phyloP scores from a whole-genome alignment of 306 rosid genomes.

The Canavalia ensiformis region DNA sequence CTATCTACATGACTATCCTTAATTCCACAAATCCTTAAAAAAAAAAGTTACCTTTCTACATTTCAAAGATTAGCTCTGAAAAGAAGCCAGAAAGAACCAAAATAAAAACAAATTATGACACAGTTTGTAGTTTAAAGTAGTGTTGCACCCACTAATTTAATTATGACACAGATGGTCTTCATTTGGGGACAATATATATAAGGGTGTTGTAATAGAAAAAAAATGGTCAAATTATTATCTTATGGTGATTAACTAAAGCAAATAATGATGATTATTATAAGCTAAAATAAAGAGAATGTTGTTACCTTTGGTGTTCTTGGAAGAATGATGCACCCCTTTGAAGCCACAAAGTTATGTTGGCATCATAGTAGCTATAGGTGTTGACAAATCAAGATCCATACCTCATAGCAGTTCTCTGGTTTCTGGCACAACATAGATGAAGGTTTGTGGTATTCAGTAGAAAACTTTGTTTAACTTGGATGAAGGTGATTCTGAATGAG shows the following conservation, averaged over 20 bases:
- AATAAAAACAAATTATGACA: neutral
- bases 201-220: neutral
- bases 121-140: neutral
- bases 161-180: slow-evolving; percentile 2
- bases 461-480: slow-evolving; percentile 2
- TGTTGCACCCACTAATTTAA: slow-evolving; percentile 5
- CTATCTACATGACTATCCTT: slow-evolving; percentile 1
- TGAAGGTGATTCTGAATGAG: neutral
- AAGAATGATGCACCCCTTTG: slow-evolving; percentile 38
- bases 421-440: slow-evolving; percentile 22
- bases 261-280: slow-evolving; percentile 5
- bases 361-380: slow-evolving; percentile 10
- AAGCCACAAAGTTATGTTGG: slow-evolving; percentile 16
- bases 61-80: slow-evolving; percentile 1
- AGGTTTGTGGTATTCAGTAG: neutral
- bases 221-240: neutral
- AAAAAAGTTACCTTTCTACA: slow-evolving; percentile 15
- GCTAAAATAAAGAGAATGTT: slow-evolving; percentile 1
- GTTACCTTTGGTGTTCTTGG: slow-evolving; percentile 41
- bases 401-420: neutral
- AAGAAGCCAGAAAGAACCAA: neutral
- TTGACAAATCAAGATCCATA: slow-evolving; percentile 33
- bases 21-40: slow-evolving; percentile 17
- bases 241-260: neutral
- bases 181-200: neutral